phyloP scores from a whole-genome alignment of 2,329 filamentous ascomycete species.

The Trichoderma endophyticum region DNA sequence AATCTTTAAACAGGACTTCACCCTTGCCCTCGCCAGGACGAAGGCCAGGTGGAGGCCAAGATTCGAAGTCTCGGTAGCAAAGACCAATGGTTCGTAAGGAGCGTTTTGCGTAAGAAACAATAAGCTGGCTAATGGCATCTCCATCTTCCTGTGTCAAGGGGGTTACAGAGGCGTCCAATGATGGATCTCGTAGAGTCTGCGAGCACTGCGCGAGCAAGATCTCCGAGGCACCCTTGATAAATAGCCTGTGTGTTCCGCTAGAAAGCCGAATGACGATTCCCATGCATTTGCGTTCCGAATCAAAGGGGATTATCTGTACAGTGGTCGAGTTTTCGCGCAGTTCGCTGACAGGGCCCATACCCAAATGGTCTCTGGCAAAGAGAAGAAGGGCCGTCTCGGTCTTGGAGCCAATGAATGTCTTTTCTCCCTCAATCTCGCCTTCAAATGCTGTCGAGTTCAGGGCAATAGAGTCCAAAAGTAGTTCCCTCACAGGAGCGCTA shows the following conservation, averaged over 20 bases:
- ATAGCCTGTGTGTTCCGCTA: conserved; percentile 52
- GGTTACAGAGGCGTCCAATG: conserved; percentile 40
- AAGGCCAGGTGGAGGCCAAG: conserved; percentile 72
- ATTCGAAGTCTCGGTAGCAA: conserved; percentile 77
- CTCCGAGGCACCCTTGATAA: conserved; percentile 63
- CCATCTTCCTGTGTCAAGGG: conserved; percentile 52
- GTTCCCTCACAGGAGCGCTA: conserved; percentile 44
- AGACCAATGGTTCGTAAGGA: conserved; percentile 84
- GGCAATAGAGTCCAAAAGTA: conserved; percentile 58
- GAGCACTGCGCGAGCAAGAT: conserved; percentile 59
- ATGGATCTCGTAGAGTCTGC: conserved; percentile 49
- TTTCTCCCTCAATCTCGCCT: conserved; percentile 64
- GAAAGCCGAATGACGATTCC: conserved; percentile 54
- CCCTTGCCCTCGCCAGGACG: conserved; percentile 54
- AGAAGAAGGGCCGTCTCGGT: conserved; percentile 73
- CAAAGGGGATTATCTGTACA: conserved; percentile 70
- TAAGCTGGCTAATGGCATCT: conserved; percentile 60
- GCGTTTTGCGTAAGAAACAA: conserved; percentile 72
- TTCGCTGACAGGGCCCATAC: conserved; percentile 62
- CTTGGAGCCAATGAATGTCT: conserved; percentile 72
- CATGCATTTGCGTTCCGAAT: conserved; percentile 73
- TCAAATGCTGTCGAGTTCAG: conserved; percentile 75
- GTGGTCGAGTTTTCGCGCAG: conserved; percentile 59
- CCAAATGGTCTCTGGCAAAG: conserved; percentile 63
- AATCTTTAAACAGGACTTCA: conserved; percentile 62